Percentiles rank a stretch among this genome's conserved stretches.
Conservation (phyloP, 495 filamentous ascomycete species). For the Hypoxylon rickii region DNA sequence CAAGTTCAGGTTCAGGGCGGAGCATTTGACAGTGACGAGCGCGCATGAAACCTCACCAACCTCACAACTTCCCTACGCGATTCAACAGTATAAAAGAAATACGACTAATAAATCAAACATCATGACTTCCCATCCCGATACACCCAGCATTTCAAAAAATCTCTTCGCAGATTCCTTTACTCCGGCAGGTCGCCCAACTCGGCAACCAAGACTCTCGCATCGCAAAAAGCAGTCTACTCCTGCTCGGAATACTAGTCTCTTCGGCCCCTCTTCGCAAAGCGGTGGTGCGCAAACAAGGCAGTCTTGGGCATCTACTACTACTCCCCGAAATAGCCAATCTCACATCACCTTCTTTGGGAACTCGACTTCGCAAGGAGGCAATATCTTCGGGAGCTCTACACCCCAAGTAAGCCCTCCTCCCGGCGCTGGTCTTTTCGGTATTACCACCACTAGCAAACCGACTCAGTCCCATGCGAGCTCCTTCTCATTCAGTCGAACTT, state of each 20-base stretch:
- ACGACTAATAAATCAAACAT: background rate
- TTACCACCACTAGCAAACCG: background rate
- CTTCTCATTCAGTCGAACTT: conserved; percentile 3
- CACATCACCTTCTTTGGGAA: background rate
- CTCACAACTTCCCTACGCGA: no score
- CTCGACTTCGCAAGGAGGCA: background rate
- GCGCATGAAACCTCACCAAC: no score
- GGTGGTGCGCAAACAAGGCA: background rate
- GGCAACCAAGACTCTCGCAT: background rate
- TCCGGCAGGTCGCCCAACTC: background rate
- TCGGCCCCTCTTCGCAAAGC: background rate
- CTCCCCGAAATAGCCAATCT: background rate
- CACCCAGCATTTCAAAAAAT: background rate
- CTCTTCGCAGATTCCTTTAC: background rate
- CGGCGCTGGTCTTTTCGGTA: background rate
- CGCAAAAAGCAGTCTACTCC: background rate
- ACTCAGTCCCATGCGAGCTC: background rate
- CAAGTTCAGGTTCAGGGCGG: no score
- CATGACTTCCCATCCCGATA: background rate
- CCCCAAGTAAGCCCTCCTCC: background rate
- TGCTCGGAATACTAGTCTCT: background rate
- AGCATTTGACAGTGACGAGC: no score
- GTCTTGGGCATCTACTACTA: background rate
- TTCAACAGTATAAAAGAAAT: no score
- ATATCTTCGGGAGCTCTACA: background rate